These are phyloP conservation scores for Picea abies DNA, from an alignment of 83 land plant species.

Conservation along the genomic window DNA sequence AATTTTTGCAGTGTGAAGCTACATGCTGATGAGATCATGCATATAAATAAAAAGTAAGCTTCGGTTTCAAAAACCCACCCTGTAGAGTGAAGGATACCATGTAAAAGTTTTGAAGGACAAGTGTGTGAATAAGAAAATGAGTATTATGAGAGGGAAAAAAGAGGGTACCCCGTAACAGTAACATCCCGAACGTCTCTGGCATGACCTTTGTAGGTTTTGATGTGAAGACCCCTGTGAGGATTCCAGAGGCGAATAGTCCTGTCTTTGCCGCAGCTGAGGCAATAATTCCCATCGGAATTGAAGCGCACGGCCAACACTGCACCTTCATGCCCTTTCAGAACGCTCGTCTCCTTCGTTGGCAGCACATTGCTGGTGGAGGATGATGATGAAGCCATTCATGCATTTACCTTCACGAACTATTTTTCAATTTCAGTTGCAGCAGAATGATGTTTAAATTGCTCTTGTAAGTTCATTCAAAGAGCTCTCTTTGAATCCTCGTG, in stretches of 20 bases:
- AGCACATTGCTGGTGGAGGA: conserved; percentile 14
- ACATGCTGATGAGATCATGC: no score
- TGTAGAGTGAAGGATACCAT: not conserved
- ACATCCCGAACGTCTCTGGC: conserved; percentile 98
- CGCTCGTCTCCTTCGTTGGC: conserved; percentile 71
- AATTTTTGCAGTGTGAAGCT: no score
- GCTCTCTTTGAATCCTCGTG: no score
- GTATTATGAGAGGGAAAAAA: conserved; percentile 1
- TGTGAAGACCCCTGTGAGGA: conserved; percentile 82
- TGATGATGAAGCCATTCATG: no score
- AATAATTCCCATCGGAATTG: conserved; percentile 92
- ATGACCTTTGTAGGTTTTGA: conserved; percentile 93
- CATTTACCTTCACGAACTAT: no score
- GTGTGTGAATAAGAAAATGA: not conserved
- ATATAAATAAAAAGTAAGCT: no score
- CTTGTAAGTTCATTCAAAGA: no score
- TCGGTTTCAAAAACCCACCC: not conserved
- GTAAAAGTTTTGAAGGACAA: not conserved
- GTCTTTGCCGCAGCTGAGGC: conserved; percentile 96
- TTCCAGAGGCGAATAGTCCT: conserved; percentile 96
- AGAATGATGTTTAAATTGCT: no score
- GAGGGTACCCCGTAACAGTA: conserved; percentile 49
- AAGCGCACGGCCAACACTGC: conserved; percentile 95
- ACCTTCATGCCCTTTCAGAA: conserved; percentile 92
- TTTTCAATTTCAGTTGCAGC: no score